A percentile compares a stretch with the other conserved stretches of the same genome.
phyloP scores from a whole-genome alignment of 1,284 basidiomycete genomes.

The Sphaerobolus stellatus region DNA sequence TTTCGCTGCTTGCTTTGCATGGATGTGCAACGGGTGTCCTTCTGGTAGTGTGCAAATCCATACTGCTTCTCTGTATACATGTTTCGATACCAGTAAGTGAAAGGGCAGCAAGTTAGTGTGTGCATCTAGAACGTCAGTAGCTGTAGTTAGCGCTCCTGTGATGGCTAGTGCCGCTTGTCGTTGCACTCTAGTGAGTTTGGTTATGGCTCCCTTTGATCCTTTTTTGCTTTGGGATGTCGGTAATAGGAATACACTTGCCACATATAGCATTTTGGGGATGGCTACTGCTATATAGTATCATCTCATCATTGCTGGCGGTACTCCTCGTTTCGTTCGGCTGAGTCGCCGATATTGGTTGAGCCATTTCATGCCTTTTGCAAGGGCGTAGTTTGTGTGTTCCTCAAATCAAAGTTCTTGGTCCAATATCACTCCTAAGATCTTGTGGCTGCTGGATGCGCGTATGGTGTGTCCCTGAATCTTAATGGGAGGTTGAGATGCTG shows the following conservation, averaged over 20 bases:
- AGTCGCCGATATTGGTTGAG: background rate
- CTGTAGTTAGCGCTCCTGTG: constrained; percentile 6
- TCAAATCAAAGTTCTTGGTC: background rate
- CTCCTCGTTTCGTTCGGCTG: background rate
- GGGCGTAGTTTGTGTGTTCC: background rate
- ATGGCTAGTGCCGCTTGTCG: constrained; percentile 2
- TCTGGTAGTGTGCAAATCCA: background rate
- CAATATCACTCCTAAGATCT: background rate
- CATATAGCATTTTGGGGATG: background rate
- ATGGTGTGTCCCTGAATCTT: background rate
- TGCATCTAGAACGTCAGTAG: constrained; percentile 1
- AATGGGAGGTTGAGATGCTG: background rate
- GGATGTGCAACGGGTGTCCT: background rate
- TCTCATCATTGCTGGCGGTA: background rate
- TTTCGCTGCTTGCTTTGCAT: background rate
- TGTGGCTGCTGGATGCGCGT: background rate
- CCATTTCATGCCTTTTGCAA: background rate
- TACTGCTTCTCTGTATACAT: constrained; percentile 17
- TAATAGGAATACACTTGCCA: background rate
- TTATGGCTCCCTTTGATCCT: constrained; percentile 1
- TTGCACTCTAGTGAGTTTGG: constrained; percentile 6
- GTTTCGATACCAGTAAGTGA: constrained; percentile 24
- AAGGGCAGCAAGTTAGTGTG: constrained; percentile 26
- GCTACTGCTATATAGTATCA: background rate
- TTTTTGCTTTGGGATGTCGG: background rate